Evolutionary conservation across 805 yeast species (phyloP).

Genomic region (Komagataella kurtzmanii): DNA sequence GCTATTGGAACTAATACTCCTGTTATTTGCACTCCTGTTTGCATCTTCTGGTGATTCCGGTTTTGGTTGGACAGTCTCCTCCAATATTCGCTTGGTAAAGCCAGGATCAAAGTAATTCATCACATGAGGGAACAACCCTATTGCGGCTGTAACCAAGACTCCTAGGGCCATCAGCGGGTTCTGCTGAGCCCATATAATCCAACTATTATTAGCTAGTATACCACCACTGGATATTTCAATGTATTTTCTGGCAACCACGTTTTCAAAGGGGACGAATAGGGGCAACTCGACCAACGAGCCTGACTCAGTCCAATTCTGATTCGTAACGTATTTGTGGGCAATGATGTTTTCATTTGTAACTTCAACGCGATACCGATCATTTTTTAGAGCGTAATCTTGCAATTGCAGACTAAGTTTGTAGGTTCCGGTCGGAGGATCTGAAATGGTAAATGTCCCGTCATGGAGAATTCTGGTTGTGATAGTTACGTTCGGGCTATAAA

Average conservation of each 20-base stretch:
- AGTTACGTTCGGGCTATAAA: neutral
- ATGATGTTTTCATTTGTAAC: neutral
- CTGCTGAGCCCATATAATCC: conserved; percentile 2
- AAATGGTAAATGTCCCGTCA: neutral
- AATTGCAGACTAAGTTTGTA: neutral
- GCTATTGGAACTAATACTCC: neutral
- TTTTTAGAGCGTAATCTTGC: neutral
- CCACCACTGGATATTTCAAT: conserved; percentile 3
- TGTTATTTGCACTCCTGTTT: neutral
- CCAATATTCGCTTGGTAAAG: conserved; percentile 11
- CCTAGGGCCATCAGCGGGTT: conserved; percentile 9
- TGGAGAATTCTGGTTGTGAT: neutral
- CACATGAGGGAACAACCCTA: conserved; percentile 11
- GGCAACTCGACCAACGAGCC: neutral
- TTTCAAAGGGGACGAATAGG: conserved; percentile 1
- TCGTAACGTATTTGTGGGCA: neutral
- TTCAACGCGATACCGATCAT: neutral
- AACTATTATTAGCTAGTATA: neutral
- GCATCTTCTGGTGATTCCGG: neutral
- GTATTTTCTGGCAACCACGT: conserved; percentile 7
- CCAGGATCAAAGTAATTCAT: conserved; percentile 14
- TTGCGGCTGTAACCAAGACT: conserved; percentile 2
- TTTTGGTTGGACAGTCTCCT: conserved; percentile 6
- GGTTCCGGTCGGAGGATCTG: neutral
- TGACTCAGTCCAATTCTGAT: neutral